These are phyloP conservation scores for Vitis riparia DNA, from an alignment of 164 flowering plant genomes.

Conservation along the genomic window DNA sequence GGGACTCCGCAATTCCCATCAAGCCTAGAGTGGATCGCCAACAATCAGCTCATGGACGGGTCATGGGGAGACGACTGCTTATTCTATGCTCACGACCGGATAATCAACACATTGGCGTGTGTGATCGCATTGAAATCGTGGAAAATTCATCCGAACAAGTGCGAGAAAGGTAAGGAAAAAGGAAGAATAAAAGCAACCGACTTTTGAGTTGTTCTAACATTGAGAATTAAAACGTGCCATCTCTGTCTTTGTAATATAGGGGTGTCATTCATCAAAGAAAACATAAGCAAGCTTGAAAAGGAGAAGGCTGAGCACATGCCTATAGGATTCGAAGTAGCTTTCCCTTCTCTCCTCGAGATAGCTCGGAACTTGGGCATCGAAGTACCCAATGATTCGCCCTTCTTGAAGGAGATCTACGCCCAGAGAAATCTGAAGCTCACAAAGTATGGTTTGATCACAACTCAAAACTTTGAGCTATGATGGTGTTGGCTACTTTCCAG, in stretches of 20 bases:
- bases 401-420: constrained; percentile 56
- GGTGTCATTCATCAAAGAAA: constrained; percentile 47
- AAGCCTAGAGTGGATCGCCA: constrained; percentile 65
- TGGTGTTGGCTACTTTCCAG: not conserved
- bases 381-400: constrained; percentile 52
- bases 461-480: constrained; percentile 1
- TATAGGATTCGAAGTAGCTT: constrained; percentile 89
- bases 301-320: constrained; percentile 90
- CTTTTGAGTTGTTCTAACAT: too few species aligned
- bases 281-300: constrained; percentile 55
- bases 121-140: constrained; percentile 72
- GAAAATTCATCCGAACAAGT: constrained; percentile 50
- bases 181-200: not conserved
- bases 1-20: constrained; percentile 76
- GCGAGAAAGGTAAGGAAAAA: constrained; percentile 44
- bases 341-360: constrained; percentile 74
- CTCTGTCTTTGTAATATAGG: constrained; percentile 35
- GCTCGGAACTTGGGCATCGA: constrained; percentile 55
- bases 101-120: constrained; percentile 77
- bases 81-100: constrained; percentile 70
- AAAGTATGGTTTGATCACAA: constrained; percentile 35
- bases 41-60: constrained; percentile 75
- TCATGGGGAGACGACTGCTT: constrained; percentile 82
- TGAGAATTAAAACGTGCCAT: too few species aligned
- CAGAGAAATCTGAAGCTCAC: constrained; percentile 62